Base-by-base conservation (phyloP, 2,329 filamentous ascomycete genomes). In the Cyphellophora europaea region DNA sequence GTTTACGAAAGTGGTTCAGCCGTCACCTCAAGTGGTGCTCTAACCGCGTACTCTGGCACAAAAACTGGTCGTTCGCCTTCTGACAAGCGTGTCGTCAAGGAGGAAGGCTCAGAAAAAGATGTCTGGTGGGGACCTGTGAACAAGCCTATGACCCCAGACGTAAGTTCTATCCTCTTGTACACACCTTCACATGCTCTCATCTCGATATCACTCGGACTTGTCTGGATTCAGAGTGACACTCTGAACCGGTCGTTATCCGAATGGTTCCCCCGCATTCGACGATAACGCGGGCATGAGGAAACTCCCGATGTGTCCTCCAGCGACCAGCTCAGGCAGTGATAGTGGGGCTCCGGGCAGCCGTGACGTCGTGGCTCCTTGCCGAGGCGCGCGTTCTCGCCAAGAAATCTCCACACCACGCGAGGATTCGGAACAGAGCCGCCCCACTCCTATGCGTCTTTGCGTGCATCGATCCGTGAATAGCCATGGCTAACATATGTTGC, bases 111-210 rank as follows among this genome's bases (percentile, higher is more conserved):
- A 47, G 80, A 94, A 62, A 80, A 91, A 38, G 78, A 98, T 43
- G 75, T 98, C 56, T 98, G 91, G 91, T 96, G 91, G 91, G 91
- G 91, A 55, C 89, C 91, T 37, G 91, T 98, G 51, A 98, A 98
- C 75, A 96, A 96, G 77, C 84, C 89, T 58, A 98, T 98, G 91
- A 80, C 77, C 50, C 77, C 87, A 53, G 88, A 96, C 63, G 91
- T 96, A 81, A 78, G 84, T 68, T 25, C n/a, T n/a, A 25, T n/a
- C n/a, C n/a, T n/a, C n/a, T n/a, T n/a, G n/a, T n/a, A n/a, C n/a
- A n/a, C n/a, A n/a, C n/a, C n/a, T n/a, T 39, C 37, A 40, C 42
- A 30, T 27, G 27, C 11, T 13, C n/a, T 16, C 27, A 10, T 36
- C 29, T 40, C 34, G 40, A 36, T 38, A 33, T 29, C 27, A n/a